Evolutionary conservation across 768 basidiomycete genomes (phyloP).

Genomic region (Cystofilobasidium bisporidii): DNA sequence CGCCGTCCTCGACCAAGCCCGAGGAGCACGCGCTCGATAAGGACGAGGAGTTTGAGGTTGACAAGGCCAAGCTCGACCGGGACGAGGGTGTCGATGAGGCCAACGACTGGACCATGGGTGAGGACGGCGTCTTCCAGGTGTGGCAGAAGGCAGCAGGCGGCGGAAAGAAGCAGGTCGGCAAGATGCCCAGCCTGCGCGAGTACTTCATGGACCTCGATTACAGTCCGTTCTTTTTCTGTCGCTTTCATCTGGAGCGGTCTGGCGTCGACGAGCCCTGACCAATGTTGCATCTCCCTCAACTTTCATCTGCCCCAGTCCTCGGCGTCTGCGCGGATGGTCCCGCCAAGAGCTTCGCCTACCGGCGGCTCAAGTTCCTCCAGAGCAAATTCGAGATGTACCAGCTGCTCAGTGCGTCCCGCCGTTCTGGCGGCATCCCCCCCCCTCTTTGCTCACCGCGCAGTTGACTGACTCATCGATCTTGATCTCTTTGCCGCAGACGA

Average conservation of each 20-base stretch:
- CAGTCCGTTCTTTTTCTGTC: slow-evolving; percentile 29
- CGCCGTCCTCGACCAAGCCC: slow-evolving; percentile 29
- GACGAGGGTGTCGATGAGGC: slow-evolving; percentile 43
- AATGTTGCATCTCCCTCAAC: neutral
- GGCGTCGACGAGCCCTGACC: too few species aligned
- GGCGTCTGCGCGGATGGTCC: slow-evolving; percentile 89
- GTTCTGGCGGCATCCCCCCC: too few species aligned
- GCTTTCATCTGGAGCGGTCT: too few species aligned
- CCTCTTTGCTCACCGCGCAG: too few species aligned
- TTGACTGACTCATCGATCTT: too few species aligned
- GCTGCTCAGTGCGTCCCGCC: slow-evolving; percentile 51
- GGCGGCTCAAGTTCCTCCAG: slow-evolving; percentile 77
- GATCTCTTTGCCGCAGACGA: too few species aligned
- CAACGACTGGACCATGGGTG: slow-evolving; percentile 54
- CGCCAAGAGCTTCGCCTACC: slow-evolving; percentile 88
- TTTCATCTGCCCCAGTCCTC: slow-evolving; percentile 44
- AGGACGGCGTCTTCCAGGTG: slow-evolving; percentile 83
- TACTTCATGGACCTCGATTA: slow-evolving; percentile 95
- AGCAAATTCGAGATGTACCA: slow-evolving; percentile 92
- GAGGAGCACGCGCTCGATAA: slow-evolving; percentile 29
- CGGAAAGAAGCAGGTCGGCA: slow-evolving; percentile 44
- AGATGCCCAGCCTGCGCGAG: slow-evolving; percentile 76
- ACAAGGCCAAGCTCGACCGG: slow-evolving; percentile 57
- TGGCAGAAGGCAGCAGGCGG: slow-evolving; percentile 41
- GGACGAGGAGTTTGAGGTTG: slow-evolving; percentile 38